phyloP scores from a whole-genome alignment of 2,329 filamentous ascomycete species.

The Colletotrichum lupini region DNA sequence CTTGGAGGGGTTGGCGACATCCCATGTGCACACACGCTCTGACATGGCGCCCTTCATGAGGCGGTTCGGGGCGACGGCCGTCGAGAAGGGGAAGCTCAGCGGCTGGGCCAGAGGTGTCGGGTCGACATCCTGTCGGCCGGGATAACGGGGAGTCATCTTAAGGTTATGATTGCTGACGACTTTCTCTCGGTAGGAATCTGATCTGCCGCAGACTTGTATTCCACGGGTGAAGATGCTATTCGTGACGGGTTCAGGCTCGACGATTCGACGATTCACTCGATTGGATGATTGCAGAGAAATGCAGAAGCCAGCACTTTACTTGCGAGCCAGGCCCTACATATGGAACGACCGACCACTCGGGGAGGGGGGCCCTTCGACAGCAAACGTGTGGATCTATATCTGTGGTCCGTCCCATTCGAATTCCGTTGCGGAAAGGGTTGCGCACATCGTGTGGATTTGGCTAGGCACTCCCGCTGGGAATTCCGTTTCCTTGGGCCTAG shows the following conservation, averaged over 20 bases:
- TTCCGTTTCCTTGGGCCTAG: not conserved
- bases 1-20: constrained; percentile 59
- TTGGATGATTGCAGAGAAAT: not conserved
- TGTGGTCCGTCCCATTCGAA: not conserved
- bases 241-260: not conserved
- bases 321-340: not conserved
- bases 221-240: not conserved
- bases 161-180: not conserved
- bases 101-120: constrained; percentile 50
- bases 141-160: not conserved
- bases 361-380: not conserved
- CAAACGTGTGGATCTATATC: not conserved
- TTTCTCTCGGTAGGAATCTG: not conserved
- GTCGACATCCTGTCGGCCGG: not conserved
- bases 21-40: constrained; percentile 71
- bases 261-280: not conserved
- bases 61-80: constrained; percentile 68
- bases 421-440: not conserved
- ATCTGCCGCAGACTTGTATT: not conserved
- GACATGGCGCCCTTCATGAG: constrained; percentile 76
- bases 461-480: not conserved
- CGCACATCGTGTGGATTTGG: not conserved
- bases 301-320: not conserved
- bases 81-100: constrained; percentile 61
- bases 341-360: not conserved